phyloP scores from a whole-genome alignment of 441 rosid species.

The Gossypium schwendimanii region DNA sequence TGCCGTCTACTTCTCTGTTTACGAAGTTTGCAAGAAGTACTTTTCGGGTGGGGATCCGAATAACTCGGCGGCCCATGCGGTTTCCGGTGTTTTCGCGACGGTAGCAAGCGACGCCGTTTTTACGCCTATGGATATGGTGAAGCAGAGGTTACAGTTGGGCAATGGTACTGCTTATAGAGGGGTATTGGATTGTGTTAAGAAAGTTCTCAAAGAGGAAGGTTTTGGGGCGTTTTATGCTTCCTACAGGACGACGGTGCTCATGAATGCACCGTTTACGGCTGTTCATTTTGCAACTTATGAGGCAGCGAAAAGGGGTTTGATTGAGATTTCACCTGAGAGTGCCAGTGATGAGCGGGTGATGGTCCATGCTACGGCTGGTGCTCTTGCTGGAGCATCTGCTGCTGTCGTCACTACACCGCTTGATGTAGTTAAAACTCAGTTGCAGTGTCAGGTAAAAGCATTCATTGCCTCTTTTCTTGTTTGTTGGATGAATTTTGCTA shows the following conservation, averaged over 20 bases:
- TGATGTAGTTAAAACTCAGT: conserved; percentile 84
- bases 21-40: conserved; percentile 58
- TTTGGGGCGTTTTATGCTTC: conserved; percentile 78
- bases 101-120: conserved; percentile 77
- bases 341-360: conserved; percentile 60
- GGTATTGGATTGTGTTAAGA: conserved; percentile 59
- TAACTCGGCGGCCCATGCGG: conserved; percentile 66
- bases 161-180: conserved; percentile 47
- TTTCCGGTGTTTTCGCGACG: conserved; percentile 75
- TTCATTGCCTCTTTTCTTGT: background rate
- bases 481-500: background rate
- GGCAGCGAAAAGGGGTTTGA: conserved; percentile 62
- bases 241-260: conserved; percentile 71
- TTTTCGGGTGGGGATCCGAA: conserved; percentile 55
- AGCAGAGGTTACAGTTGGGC: conserved; percentile 81
- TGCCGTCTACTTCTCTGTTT: conserved; percentile 77
- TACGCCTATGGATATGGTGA: conserved; percentile 94
- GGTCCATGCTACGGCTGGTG: conserved; percentile 89
- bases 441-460: conserved; percentile 80
- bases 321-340: conserved; percentile 56
- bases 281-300: conserved; percentile 80
- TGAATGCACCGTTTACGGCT: conserved; percentile 90
- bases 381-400: conserved; percentile 74
- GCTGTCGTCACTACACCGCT: conserved; percentile 78
- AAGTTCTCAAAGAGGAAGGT: conserved; percentile 69